Evolutionary conservation across 1,139 yeast species (phyloP).

Genomic region (Spathaspora sp.): DNA sequence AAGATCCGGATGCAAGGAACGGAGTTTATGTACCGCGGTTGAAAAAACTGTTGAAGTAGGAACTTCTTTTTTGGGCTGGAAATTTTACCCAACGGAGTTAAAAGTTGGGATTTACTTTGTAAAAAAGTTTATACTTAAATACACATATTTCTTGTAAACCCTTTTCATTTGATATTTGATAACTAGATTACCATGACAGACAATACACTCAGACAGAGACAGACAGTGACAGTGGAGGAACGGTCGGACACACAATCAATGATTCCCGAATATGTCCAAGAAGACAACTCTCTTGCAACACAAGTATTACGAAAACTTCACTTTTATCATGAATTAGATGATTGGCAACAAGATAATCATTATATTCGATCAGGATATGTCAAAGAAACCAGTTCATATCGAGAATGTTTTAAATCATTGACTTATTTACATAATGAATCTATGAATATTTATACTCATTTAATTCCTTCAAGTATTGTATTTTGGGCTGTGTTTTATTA

Average conservation of each 20-base stretch:
- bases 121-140: background rate
- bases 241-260: background rate
- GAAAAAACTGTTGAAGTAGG: too few species aligned
- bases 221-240: background rate
- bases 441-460: conserved; percentile 78
- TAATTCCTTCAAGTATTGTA: conserved; percentile 60
- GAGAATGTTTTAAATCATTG: conserved; percentile 54
- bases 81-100: background rate
- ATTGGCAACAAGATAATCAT: conserved; percentile 88
- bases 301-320: conserved; percentile 13
- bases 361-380: conserved; percentile 75
- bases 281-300: background rate
- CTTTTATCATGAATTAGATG: conserved; percentile 53
- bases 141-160: background rate
- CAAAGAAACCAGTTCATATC: conserved; percentile 58
- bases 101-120: too few species aligned
- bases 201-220: background rate
- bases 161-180: background rate
- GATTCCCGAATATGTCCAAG: background rate
- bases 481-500: conserved; percentile 26
- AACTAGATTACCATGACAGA: background rate
- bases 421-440: conserved; percentile 81
- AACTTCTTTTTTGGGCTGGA: background rate
- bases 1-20: background rate
- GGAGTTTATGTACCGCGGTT: background rate